phyloP scores from a whole-genome alignment of 345 rosid species.

The Excoecaria cochinchinensis region DNA sequence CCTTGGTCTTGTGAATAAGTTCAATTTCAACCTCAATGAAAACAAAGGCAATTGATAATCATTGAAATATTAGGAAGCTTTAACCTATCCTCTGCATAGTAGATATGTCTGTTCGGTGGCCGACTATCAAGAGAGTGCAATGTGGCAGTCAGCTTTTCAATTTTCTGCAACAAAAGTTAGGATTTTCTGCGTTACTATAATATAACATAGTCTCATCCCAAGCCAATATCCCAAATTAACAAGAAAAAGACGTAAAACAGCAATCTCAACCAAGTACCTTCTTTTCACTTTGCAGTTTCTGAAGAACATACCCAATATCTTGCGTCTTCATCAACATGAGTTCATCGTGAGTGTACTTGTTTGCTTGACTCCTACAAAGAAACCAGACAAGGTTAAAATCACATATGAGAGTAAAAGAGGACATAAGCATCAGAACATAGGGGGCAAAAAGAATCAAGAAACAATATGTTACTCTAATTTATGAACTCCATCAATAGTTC shows the following conservation, averaged over 20 bases:
- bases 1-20: not conserved
- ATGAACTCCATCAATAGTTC: conserved; percentile 60
- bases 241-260: not conserved
- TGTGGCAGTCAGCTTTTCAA: conserved; percentile 64
- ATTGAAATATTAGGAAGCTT: conserved; percentile 11
- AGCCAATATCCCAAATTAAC: not conserved
- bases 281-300: conserved; percentile 80
- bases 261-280: conserved; percentile 46
- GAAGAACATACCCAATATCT: conserved; percentile 81
- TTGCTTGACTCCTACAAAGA: conserved; percentile 55
- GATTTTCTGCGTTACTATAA: not conserved
- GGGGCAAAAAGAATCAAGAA: not conserved
- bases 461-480: conserved; percentile 48
- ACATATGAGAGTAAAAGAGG: not conserved
- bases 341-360: conserved; percentile 74
- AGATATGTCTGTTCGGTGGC: conserved; percentile 52
- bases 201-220: not conserved
- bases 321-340: conserved; percentile 89
- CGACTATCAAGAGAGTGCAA: conserved; percentile 64
- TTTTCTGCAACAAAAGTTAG: conserved; percentile 54
- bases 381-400: not conserved
- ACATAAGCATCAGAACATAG: not conserved
- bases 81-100: conserved; percentile 84
- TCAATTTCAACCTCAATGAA: conserved; percentile 4
- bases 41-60: not conserved